Conservation (phyloP, 1,139 yeast genomes). For the Geotrichum bryndzae region DNA sequence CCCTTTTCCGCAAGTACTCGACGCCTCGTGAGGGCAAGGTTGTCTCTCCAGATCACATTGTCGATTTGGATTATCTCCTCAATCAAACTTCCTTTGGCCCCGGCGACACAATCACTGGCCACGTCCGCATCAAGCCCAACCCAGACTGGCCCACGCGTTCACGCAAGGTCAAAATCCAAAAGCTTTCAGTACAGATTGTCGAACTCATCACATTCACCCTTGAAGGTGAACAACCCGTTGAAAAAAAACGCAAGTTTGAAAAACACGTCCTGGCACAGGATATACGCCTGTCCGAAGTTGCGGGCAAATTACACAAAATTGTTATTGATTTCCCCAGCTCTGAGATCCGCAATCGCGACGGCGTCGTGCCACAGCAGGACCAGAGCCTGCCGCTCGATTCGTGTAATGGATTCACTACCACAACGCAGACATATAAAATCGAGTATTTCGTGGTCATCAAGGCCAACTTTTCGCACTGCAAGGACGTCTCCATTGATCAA, state of each 20-base stretch:
- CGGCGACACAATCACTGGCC: slow-evolving; percentile 33
- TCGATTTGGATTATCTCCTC: slow-evolving; percentile 33
- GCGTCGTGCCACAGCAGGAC: slow-evolving; percentile 32
- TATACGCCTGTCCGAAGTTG: slow-evolving; percentile 28
- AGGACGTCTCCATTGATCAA: slow-evolving; percentile 37
- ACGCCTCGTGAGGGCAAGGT: slow-evolving; percentile 30
- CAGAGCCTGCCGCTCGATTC: slow-evolving; percentile 37
- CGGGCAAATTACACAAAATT: slow-evolving; percentile 22
- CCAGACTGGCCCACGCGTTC: slow-evolving; percentile 36
- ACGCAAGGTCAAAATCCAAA: slow-evolving; percentile 35
- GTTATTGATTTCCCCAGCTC: slow-evolving; percentile 33
- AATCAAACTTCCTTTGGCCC: slow-evolving; percentile 39
- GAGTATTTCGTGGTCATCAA: slow-evolving; percentile 34
- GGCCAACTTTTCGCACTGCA: slow-evolving; percentile 37
- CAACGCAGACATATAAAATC: slow-evolving; percentile 35
- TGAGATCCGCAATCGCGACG: slow-evolving; percentile 29
- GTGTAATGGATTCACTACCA: slow-evolving; percentile 35
- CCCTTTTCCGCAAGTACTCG: slow-evolving; percentile 37
- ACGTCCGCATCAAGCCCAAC: slow-evolving; percentile 33
- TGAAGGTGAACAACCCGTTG: slow-evolving; percentile 30
- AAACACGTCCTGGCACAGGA: slow-evolving; percentile 31
- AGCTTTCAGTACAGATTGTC: slow-evolving; percentile 35
- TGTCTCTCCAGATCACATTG: slow-evolving; percentile 36
- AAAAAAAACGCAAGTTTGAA: slow-evolving; percentile 31
- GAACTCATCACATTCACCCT: slow-evolving; percentile 34